A percentile compares a stretch with the other conserved stretches of the same genome.
Conservation (phyloP, 2,329 filamentous ascomycete species). For the Boeremia exigua region DNA sequence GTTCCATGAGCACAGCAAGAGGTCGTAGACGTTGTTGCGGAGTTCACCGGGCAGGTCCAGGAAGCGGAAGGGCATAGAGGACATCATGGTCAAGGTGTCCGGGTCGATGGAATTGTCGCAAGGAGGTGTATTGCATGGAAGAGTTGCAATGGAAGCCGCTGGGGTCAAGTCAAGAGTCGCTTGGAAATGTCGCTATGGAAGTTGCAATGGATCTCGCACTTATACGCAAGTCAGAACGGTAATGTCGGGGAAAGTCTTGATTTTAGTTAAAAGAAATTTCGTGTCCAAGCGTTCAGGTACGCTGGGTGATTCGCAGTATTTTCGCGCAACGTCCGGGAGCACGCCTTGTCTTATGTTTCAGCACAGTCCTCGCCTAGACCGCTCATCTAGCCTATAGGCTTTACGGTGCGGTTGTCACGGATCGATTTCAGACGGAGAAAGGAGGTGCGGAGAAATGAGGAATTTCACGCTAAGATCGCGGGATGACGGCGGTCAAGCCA, state of each 20-base stretch:
- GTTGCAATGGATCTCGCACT: conserved; percentile 29
- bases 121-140: conserved; percentile 6
- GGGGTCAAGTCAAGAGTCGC: background rate
- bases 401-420: conserved; percentile 19
- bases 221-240: conserved; percentile 27
- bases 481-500: conserved; percentile 25
- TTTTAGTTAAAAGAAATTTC: conserved; percentile 25
- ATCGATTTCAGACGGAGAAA: conserved; percentile 11
- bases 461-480: conserved; percentile 19
- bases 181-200: conserved; percentile 6
- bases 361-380: conserved; percentile 3
- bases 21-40: conserved; percentile 33
- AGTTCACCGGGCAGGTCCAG: conserved; percentile 36
- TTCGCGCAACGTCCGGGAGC: conserved; percentile 26
- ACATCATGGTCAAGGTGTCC: conserved; percentile 18
- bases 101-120: background rate
- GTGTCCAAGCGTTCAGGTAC: conserved; percentile 19
- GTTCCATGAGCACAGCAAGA: conserved; percentile 36
- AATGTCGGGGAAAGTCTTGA: conserved; percentile 16
- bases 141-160: background rate
- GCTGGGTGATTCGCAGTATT: conserved; percentile 22
- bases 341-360: conserved; percentile 32
- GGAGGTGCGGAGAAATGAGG: conserved; percentile 29
- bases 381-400: conserved; percentile 4
- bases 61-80: conserved; percentile 29